phyloP scores from a whole-genome alignment of 306 rosid genomes.

The Benincasa hispida region DNA sequence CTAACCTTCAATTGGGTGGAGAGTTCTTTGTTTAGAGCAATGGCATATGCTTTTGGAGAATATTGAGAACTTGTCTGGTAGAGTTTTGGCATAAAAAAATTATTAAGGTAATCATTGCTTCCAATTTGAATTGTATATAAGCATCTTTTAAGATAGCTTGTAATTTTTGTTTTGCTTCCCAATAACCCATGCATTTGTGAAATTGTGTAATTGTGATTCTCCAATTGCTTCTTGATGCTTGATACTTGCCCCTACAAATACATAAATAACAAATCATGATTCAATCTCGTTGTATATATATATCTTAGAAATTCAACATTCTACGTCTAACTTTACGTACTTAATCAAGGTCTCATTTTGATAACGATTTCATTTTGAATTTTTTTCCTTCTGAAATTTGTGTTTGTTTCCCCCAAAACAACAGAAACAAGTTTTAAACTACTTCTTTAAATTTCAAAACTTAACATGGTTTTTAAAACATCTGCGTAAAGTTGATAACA shows the following conservation, averaged over 20 bases:
- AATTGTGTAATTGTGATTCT: conserved; percentile 7
- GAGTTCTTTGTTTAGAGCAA: not conserved
- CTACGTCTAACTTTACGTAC: too few species aligned
- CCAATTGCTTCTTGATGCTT: conserved; percentile 6
- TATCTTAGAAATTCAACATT: too few species aligned
- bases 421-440: too few species aligned
- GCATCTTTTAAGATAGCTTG: not conserved
- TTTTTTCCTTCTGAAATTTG: too few species aligned
- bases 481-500: too few species aligned
- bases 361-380: too few species aligned
- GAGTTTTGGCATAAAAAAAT: not conserved
- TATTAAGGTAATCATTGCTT: not conserved
- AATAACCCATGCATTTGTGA: not conserved
- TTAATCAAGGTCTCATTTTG: too few species aligned
- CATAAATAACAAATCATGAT: too few species aligned
- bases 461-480: too few species aligned
- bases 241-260: conserved; percentile 15
- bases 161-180: not conserved
- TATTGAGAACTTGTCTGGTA: not conserved
- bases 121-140: not conserved
- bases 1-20: conserved; percentile 8
- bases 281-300: too few species aligned
- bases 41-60: conserved; percentile 8
- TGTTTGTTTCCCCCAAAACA: too few species aligned
- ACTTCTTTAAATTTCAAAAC: too few species aligned